phyloP scores from a whole-genome alignment of 2,329 filamentous ascomycete genomes.

The Trichoderma oligosporum region DNA sequence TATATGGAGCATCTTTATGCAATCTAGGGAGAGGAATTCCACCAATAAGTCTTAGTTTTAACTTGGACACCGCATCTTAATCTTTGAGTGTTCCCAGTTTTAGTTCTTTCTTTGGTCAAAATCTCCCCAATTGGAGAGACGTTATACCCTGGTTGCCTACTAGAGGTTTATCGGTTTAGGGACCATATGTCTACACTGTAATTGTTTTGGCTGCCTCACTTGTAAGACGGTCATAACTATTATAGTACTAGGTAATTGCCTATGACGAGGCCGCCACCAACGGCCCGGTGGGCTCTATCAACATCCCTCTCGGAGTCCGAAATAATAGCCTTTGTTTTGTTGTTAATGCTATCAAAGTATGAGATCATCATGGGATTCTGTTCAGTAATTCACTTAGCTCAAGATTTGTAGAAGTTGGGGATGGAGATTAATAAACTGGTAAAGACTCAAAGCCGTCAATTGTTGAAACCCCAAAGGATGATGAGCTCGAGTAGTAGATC shows the following conservation, averaged over 20 bases:
- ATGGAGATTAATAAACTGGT: constrained; percentile 1
- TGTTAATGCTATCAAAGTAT: not conserved
- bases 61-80: not conserved
- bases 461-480: constrained; percentile 3
- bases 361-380: not conserved
- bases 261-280: not conserved
- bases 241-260: not conserved
- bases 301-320: not conserved
- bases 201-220: not conserved
- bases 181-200: not conserved
- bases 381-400: not conserved
- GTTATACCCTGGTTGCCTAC: too few species aligned
- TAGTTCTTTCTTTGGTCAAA: not conserved
- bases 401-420: not conserved
- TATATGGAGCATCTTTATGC: too few species aligned
- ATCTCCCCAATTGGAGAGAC: not conserved
- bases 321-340: not conserved
- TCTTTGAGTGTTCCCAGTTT: not conserved
- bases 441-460: not conserved
- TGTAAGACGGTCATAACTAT: not conserved
- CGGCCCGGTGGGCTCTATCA: constrained; percentile 10
- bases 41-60: not conserved
- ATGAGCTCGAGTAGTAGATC: not conserved
- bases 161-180: too few species aligned
- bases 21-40: not conserved